Base-by-base conservation (phyloP, 1,284 basidiomycete species). In the Fomes fomentarius region DNA sequence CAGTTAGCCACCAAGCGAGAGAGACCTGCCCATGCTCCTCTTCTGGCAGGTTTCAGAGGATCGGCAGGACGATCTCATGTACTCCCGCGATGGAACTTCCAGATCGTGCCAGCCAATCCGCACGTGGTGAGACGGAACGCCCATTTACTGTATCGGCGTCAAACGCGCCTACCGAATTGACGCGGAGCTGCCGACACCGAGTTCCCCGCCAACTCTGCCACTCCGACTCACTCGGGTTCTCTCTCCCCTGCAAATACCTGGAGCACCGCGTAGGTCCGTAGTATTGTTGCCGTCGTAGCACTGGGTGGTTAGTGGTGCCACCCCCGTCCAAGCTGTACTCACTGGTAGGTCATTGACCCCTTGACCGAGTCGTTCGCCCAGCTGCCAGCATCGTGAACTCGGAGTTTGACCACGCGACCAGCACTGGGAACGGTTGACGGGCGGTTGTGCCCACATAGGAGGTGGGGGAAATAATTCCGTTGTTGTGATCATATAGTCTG, bases 371-470 rank as follows among this genome's bases (percentile, higher is more conserved):
- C 38, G 38, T 24, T 39, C 8, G 21, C 19, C 21, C 10, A 21
- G 38, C 7, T 39, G 8, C 30, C 30, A 31, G 14, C 21, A 39
- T 8, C 10, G 38, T 22, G 26, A 25, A 24, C n/a, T n/a, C n/a
- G n/a, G 10, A 30, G 9, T n/a, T 10, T 21, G 10, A 14, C 21
- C 30, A 22, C 28, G 24, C 10, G 26, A 10, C 15, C 22, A n/a
- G 4, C 30, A 17, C 38, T 33, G 15, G 6, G n/a, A 30, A 33
- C 22, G 11, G 15, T 24, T 25, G n/a, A n/a, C 41, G 25, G 49
- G 49, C 49, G 49, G 34, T 52, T 52, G 50, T 39, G 17, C 41
- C 17, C 43, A 45, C 50, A 52, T 25, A 45, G 34, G 45, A 44
- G 37, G 43, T 46, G 43, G n/a, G 43, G 31, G 37, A 21, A 38